Percentiles rank a stretch among this genome's conserved stretches.
Evolutionary conservation across 2,329 filamentous ascomycete species (phyloP).

Genomic region (Paecilomyces niveus): DNA sequence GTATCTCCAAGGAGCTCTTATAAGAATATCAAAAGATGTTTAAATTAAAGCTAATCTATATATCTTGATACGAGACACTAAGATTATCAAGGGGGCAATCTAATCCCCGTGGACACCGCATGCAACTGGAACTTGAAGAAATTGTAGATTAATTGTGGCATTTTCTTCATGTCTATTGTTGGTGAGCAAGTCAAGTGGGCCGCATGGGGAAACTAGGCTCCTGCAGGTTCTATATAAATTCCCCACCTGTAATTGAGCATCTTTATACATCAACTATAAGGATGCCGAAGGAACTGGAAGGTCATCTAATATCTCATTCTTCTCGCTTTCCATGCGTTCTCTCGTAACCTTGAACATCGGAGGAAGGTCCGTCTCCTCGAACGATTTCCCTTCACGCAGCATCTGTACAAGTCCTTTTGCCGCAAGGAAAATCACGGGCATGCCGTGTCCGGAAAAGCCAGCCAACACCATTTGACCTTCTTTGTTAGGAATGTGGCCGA

Average conservation of each 20-base stretch:
- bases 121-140: too few relatives aligned
- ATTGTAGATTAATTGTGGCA: too few relatives aligned
- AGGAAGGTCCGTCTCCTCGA: not conserved
- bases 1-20: too few relatives aligned
- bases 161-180: too few relatives aligned
- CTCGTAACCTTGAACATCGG: not conserved
- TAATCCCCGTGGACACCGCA: too few relatives aligned
- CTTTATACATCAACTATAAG: not conserved
- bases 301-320: not conserved
- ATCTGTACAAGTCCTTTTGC: slow-evolving; percentile 41
- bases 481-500: slow-evolving; percentile 43
- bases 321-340: not conserved
- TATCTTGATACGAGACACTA: too few relatives aligned
- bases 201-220: too few relatives aligned
- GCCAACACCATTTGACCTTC: slow-evolving; percentile 49
- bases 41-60: too few relatives aligned
- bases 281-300: not conserved
- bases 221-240: not conserved
- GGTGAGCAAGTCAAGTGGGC: too few relatives aligned
- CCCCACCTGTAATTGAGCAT: not conserved
- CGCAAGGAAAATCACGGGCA: slow-evolving; percentile 56
- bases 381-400: not conserved
- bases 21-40: too few relatives aligned
- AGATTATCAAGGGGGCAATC: too few relatives aligned
- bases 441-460: slow-evolving; percentile 61